Conservation (phyloP, 139 green algal genomes). For the Pleodorina starrii region DNA sequence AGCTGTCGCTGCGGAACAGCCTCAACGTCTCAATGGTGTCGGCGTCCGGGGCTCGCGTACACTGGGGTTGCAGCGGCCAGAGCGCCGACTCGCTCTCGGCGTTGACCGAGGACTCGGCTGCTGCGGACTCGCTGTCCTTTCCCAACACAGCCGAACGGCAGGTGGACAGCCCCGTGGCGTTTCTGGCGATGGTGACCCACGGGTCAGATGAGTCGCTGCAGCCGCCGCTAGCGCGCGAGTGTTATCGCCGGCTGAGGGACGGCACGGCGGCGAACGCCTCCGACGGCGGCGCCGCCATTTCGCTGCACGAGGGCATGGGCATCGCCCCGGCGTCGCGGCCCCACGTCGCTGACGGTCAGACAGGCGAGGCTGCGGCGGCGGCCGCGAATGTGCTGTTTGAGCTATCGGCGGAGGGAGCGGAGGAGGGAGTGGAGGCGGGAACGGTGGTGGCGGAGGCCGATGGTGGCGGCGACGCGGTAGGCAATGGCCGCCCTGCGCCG, state of each 20-base stretch:
- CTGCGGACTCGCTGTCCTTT: background rate
- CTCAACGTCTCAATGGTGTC: too few relatives aligned
- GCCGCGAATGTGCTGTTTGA: background rate
- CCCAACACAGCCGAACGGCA: background rate
- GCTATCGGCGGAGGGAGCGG: background rate
- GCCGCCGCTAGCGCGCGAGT: background rate
- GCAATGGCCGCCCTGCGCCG: background rate
- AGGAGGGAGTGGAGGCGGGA: too few relatives aligned
- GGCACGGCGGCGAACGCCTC: background rate
- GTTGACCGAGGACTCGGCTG: background rate
- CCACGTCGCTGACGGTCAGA: background rate
- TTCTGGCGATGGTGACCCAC: background rate
- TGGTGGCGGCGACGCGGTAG: background rate
- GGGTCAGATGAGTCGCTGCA: background rate
- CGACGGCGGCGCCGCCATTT: constrained; percentile 21
- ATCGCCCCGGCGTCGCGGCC: background rate
- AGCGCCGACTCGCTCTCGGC: too few relatives aligned
- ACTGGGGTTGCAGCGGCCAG: too few relatives aligned
- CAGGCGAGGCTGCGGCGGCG: background rate
- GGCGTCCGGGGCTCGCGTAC: too few relatives aligned
- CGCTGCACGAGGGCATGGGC: constrained; percentile 20
- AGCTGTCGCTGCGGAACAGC: too few relatives aligned
- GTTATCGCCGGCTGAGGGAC: background rate
- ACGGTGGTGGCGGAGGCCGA: background rate
- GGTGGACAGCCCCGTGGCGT: background rate